These are phyloP conservation scores for Excoecaria agallocha DNA, from an alignment of 345 rosid genomes.

Conservation along the genomic window DNA sequence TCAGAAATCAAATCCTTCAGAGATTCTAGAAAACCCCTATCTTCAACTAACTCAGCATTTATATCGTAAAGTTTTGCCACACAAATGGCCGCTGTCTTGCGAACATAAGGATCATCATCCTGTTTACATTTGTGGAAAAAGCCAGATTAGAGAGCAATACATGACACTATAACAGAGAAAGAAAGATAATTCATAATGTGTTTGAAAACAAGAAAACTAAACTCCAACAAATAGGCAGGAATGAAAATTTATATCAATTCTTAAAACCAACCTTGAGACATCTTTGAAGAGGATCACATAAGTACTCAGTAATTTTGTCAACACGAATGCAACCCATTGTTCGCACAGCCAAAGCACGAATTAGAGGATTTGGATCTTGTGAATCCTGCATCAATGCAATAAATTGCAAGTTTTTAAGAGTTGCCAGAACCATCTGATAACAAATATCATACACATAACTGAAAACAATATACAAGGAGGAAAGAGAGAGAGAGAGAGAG, in stretches of 20 bases:
- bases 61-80: constrained; percentile 99
- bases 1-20: constrained; percentile 98
- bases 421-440: not conserved
- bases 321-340: constrained; percentile 99
- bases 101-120: constrained; percentile 99
- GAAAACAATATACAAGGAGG: not conserved
- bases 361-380: constrained; percentile 97
- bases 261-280: constrained; percentile 79
- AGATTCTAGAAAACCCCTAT: constrained; percentile 94
- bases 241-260: constrained; percentile 1
- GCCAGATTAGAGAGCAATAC: constrained; percentile 7
- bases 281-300: constrained; percentile 99
- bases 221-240: constrained; percentile 7
- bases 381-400: constrained; percentile 68
- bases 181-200: not conserved
- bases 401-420: constrained; percentile 18
- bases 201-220: not conserved
- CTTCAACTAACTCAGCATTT: constrained; percentile 98
- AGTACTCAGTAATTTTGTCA: constrained; percentile 97
- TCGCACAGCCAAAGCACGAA: constrained; percentile 97
- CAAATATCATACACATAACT: not conserved
- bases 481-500: no score
- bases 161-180: not conserved
- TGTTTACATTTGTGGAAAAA: constrained; percentile 29
- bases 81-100: constrained; percentile 97